A percentile compares a stretch with the other conserved stretches of the same genome.
Evolutionary conservation across 2,329 filamentous ascomycete species (phyloP).

Genomic region (Aspergillus fijiensis): DNA sequence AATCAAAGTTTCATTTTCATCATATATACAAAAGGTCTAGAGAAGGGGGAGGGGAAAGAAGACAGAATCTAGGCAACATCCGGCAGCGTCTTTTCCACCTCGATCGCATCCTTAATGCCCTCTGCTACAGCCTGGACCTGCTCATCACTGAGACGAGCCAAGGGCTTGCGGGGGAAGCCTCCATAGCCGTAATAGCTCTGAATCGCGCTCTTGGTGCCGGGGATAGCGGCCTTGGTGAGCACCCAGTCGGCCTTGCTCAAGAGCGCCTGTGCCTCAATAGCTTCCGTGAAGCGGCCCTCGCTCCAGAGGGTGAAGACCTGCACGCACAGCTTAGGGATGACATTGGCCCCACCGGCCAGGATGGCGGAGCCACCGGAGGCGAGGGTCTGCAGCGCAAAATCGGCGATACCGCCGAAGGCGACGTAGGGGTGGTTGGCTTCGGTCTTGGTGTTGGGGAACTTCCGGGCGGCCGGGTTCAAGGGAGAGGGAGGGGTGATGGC

Average conservation of each 20-base stretch:
- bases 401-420: constrained; percentile 84
- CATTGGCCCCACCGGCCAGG: constrained; percentile 83
- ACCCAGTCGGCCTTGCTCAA: constrained; percentile 81
- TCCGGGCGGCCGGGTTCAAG: constrained; percentile 27
- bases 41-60: background rate
- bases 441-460: constrained; percentile 28
- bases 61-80: constrained; percentile 32
- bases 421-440: constrained; percentile 60
- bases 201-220: constrained; percentile 81
- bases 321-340: constrained; percentile 79
- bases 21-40: background rate
- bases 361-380: constrained; percentile 79
- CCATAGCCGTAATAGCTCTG: constrained; percentile 83
- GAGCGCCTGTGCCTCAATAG: constrained; percentile 71
- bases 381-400: constrained; percentile 82
- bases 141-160: constrained; percentile 34
- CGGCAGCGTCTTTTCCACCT: constrained; percentile 35
- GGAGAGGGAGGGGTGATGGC: constrained; percentile 62
- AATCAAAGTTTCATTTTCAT: background rate
- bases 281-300: constrained; percentile 73
- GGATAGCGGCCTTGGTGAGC: constrained; percentile 77
- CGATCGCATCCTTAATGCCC: constrained; percentile 38
- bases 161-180: constrained; percentile 69
- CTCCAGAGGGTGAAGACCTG: constrained; percentile 76
- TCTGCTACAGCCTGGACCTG: constrained; percentile 33